Base-by-base conservation (phyloP, 2,329 filamentous ascomycete genomes). In the Coniochaeta sp. region DNA sequence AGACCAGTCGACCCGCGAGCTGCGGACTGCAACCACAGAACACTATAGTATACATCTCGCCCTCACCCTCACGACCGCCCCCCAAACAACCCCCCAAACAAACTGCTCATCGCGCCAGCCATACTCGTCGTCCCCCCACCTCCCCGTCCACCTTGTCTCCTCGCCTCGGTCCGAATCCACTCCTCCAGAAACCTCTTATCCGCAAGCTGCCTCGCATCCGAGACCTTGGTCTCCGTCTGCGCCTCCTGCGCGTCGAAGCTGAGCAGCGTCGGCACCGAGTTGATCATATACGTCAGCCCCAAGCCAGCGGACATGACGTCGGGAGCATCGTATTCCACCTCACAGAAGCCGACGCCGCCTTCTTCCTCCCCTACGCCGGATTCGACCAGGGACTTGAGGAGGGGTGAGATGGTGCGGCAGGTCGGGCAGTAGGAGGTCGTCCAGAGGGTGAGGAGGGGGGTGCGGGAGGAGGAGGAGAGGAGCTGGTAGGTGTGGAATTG, bases 391-490 rank as follows among this genome's bases (percentile, higher is more conserved):
- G 71, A 67, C 12, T 61, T 62, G 6, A 83, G 49, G 10, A 81
- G 63, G 4, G 80, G 80, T 4, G 67, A 66, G 22, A 83, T 70
- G 28, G 65, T 62, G 45, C 69, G 71, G 63, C 81, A 83, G 14
- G 78, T 76, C 4, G 73, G 65, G 62, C 81, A 83, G 68, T 74
- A 83, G 7, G 77, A 77, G 1, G 80, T 72, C 0, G 79, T 81
- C 81, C 80, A 85, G 35, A 83, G 67, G 1, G 79, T 82, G 51
- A 84, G 61, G n/a, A 83, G 73, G 2, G 81, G 80, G 3, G 66
- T 73, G 40, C 75, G 71, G 6, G 78, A 69, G 6, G 78, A 77
- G 2, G 76, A 73, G 3, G 77, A 79, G 49, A 81, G 68, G n/a
- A 76, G 70, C 52, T 80, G 71, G 65, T 81, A 77, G 16, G 74